Evolutionary conservation across 371 early-diverging fungal species (phyloP), one percentile per base, ranked within the genome.

Genomic region (Mucor circinelloides): DNA sequence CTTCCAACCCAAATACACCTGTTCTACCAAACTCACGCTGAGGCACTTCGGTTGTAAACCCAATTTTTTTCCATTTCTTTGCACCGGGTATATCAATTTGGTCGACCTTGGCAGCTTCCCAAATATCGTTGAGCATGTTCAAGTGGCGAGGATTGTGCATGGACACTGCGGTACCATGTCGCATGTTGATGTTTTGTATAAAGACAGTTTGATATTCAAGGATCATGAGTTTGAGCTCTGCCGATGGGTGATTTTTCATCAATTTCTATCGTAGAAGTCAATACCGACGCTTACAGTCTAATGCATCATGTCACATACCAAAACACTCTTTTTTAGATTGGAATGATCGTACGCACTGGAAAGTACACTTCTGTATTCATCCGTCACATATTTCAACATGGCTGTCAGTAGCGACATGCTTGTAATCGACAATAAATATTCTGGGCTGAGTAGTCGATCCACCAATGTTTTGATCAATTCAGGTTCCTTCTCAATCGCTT

Each of bases 1-100:
- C 77, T 60, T 90, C 87, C 10, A 92, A 67, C 0, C 91, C 93
- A 52, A 90, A 79, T 17, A 88, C 68, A 7, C 93, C 93, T n/a
- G 85, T 85, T 21, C 91, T 74, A 15, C 78, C 71, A 59, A 91
- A 79, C 59, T 92, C 91, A 42, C 87, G 81, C 40, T 82, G 80
- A 15, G 90, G 90, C 7, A 76, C 79, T 64, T 89, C 90, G 7
- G 86, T 85, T 46, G 86, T 79, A 74, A 92, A 92, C 10, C 93
- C 93, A 42, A 92, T 73, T 60, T 80, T 78, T 63, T 81, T 78
- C 91, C 91, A 92, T 75, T 88, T 86, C 13, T 73, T 69, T n/a
- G 78, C 77, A 12, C 78, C 78, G 0, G 73, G 66, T 2, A 74
- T 34, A 34, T 69, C 69, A 0, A 78, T 71, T 17, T 78, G 73